phyloP scores from a whole-genome alignment of 2,329 filamentous ascomycete species.

The Sporothrix luriei region DNA sequence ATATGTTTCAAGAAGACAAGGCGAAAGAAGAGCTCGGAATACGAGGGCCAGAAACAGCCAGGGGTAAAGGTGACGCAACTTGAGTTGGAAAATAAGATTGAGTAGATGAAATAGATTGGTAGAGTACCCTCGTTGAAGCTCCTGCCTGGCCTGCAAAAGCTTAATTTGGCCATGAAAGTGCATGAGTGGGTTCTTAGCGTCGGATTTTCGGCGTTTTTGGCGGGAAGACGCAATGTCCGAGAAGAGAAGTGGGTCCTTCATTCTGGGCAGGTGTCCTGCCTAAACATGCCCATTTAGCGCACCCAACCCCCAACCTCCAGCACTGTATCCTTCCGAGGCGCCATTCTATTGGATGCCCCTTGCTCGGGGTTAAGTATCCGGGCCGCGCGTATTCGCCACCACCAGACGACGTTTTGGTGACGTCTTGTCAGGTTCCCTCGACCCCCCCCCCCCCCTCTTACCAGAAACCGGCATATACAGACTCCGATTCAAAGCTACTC shows the following conservation, averaged over 20 bases:
- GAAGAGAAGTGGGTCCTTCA: constrained; percentile 18
- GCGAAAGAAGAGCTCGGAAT: background rate
- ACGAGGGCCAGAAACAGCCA: background rate
- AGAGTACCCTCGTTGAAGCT: background rate
- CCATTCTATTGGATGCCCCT: background rate
- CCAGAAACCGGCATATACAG: background rate
- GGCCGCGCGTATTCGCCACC: constrained; percentile 28
- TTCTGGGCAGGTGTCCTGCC: background rate
- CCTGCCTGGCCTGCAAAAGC: background rate
- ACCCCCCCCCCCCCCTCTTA: background rate
- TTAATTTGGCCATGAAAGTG: background rate
- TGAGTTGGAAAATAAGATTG: background rate
- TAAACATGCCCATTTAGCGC: background rate
- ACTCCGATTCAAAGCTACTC: background rate
- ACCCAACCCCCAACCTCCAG: constrained; percentile 11
- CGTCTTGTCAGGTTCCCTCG: constrained; percentile 13
- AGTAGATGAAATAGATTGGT: background rate
- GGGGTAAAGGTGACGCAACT: background rate
- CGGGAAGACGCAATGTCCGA: constrained; percentile 28
- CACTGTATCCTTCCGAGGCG: background rate
- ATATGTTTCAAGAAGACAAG: background rate
- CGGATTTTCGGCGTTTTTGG: constrained; percentile 30
- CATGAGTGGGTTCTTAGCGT: constrained; percentile 21
- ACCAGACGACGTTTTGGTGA: background rate
- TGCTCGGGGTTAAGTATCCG: constrained; percentile 29